Base-by-base conservation (phyloP, 805 yeast species). In the Lipomyces japonicus region DNA sequence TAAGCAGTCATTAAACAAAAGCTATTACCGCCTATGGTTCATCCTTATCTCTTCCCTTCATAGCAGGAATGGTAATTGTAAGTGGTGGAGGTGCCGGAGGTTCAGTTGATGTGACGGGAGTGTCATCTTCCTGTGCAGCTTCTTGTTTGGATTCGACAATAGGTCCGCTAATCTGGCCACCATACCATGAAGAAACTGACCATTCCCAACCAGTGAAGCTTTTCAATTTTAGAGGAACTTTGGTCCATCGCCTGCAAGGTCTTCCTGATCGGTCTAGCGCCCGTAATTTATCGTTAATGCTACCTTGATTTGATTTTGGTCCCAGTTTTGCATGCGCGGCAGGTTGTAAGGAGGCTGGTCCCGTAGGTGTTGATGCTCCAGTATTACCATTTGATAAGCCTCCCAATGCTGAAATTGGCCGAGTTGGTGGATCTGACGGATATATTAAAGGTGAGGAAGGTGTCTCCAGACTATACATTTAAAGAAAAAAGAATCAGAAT, bases 181-280 rank as follows among this genome's bases (percentile, higher is more conserved):
- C 76, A 5, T 60, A 58, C 79, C 78, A 75, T 12, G 68, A 58
- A 3, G 51, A 44, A 40, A 74, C 60, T 1, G 62, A 54, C 55
- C 70, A 70, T 22, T 60, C 63, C 50, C 66, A 70, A 3, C 79
- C 79, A 0, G 80, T 75, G 53, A 77, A 76, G 23, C 74, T 68
- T 49, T 68, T 70, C 34, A 77, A 60, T 10, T 63, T 62, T 7
- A 75, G 46, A 1, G 72, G 71, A 40, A 64, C 61, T 51, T 70
- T 70, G 7, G 48, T 53, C 81, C 81, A 77, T 48, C 65, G 66
- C 40, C 80, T 65, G 41, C 73, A 69, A 16, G 73, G 72, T 32
- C 61, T 65, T 2, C 76, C 76, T 21, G 71, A 61, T 19, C 75
- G 69, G 53, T 76, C 78, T 25, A 77, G 61, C 1, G 67, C 71